Base-by-base conservation (phyloP, 176 grass and related monocot species). In the Zea mays region DNA sequence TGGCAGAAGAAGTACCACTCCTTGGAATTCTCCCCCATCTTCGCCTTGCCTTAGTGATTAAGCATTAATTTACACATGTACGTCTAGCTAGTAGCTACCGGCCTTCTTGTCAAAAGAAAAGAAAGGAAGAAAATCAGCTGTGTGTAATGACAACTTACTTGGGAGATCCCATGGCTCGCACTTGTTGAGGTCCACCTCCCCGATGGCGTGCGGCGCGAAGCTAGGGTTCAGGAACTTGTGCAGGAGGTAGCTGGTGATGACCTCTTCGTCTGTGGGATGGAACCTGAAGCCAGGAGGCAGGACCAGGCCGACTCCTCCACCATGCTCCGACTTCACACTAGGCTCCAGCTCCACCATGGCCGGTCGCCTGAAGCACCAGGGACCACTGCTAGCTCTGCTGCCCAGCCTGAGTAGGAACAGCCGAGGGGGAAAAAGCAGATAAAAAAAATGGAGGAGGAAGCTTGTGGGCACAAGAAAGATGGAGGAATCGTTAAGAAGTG, bases 91-190 rank as follows among this genome's bases (percentile, higher is more conserved):
- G 27, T 27, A 27, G 27, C 27, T 27, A 27, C 27, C 27, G 27
- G 27, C 27, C 27, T 27, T 27, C 27, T 27, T 27, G 27, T 27
- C 27, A 27, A 27, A 27, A 27, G 27, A 27, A 27, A 27, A 27
- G 27, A 27, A 27, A 27, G 27, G 27, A 27, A 27, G 27, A 27
- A 27, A 27, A 27, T 27, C 27, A 27, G 27, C 27, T 33, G 7
- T 33, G 4, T 33, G 19, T 21, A 27, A 12, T 5, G 10, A 27
- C 11, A 62, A 56, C 65, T 75, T 85, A 84, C 86, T 75, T 71
- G 94, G 94, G 19, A 97, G 89, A 74, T 97, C 94, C 94, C 94
- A 90, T 70, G 94, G 94, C 79, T 97, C 94, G 52, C 72, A 86
- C 82, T 92, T 92, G 86, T 97, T 97, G 65, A 97, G 87, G 49